These are phyloP conservation scores for Borealophlyctis nickersoniae DNA, from an alignment of 192 early-diverging fungal species.

Conservation along the genomic window DNA sequence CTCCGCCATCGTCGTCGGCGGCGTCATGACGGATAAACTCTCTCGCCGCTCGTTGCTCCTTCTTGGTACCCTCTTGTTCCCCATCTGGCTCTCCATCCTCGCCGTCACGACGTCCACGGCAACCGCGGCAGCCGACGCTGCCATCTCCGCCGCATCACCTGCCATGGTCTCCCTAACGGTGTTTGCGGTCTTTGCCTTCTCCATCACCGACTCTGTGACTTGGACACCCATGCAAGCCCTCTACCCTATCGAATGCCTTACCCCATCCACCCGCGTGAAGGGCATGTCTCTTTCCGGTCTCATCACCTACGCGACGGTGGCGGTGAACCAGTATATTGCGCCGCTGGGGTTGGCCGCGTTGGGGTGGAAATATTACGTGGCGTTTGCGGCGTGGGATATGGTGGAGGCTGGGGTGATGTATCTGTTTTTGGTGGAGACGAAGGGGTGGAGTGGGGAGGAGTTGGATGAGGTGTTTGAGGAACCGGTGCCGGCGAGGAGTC, in stretches of 20 bases:
- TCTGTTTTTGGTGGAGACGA: not conserved
- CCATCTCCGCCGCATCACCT: conserved; percentile 7
- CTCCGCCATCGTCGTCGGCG: conserved; percentile 31
- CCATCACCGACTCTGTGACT: conserved; percentile 42
- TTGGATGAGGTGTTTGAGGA: not conserved
- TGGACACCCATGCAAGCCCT: conserved; percentile 49
- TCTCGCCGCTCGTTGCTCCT: conserved; percentile 39
- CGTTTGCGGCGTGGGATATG: not conserved
- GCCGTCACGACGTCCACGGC: conserved; percentile 11
- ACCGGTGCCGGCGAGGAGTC: no score
- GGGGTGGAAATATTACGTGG: not conserved
- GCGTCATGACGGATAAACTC: conserved; percentile 34
- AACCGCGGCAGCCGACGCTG: not conserved
- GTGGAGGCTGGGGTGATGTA: not conserved
- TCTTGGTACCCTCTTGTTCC: conserved; percentile 24
- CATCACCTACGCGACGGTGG: conserved; percentile 35
- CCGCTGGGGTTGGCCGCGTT: not conserved
- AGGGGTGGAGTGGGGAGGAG: not conserved
- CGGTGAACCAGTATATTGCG: conserved; percentile 12
- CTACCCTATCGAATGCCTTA: conserved; percentile 46
- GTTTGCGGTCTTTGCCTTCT: conserved; percentile 37
- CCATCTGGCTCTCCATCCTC: conserved; percentile 15
- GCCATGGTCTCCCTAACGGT: no score
- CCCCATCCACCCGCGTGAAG: conserved; percentile 40
- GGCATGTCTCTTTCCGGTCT: conserved; percentile 44